Conservation (phyloP, 805 yeast species). For the Candida ovalis region DNA sequence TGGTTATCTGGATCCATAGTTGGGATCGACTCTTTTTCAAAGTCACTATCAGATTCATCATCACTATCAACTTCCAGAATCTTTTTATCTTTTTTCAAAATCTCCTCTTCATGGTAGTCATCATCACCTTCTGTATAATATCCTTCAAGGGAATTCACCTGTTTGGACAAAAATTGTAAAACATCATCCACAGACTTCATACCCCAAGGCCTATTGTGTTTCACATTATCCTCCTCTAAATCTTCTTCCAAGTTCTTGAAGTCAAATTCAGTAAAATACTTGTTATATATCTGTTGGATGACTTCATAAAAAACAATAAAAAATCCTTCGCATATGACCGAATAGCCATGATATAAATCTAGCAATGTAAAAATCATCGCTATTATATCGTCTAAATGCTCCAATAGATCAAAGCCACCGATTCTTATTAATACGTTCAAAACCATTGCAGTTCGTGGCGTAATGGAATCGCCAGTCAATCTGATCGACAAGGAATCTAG, state of each 20-base stretch:
- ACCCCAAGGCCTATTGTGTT: slow-evolving; percentile 57
- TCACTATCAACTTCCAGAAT: slow-evolving; percentile 30
- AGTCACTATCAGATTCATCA: slow-evolving; percentile 34
- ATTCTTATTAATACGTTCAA: slow-evolving; percentile 65
- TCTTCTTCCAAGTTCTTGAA: slow-evolving; percentile 17
- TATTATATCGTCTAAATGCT: slow-evolving; percentile 68
- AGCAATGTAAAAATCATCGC: slow-evolving; percentile 66
- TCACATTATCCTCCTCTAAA: slow-evolving; percentile 21
- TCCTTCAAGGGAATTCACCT: slow-evolving; percentile 25
- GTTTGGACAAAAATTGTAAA: slow-evolving; percentile 38
- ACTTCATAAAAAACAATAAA: slow-evolving; percentile 67
- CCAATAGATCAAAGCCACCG: slow-evolving; percentile 63
- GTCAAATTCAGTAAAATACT: slow-evolving; percentile 32
- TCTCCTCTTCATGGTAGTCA: slow-evolving; percentile 4
- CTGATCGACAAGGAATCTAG: slow-evolving; percentile 72
- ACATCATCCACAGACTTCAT: slow-evolving; percentile 42
- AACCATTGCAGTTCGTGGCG: slow-evolving; percentile 71
- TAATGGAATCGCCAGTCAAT: slow-evolving; percentile 64
- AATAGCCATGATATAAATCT: slow-evolving; percentile 83
- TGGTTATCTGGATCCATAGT: slow-evolving; percentile 21
- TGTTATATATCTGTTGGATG: slow-evolving; percentile 41
- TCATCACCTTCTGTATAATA: slow-evolving; percentile 11
- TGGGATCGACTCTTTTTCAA: slow-evolving; percentile 27
- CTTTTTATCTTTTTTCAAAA: slow-evolving; percentile 17
- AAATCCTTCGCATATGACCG: slow-evolving; percentile 65